These are phyloP conservation scores for Euphorbia celastroides DNA, from an alignment of 441 rosid genomes.

Conservation along the genomic window DNA sequence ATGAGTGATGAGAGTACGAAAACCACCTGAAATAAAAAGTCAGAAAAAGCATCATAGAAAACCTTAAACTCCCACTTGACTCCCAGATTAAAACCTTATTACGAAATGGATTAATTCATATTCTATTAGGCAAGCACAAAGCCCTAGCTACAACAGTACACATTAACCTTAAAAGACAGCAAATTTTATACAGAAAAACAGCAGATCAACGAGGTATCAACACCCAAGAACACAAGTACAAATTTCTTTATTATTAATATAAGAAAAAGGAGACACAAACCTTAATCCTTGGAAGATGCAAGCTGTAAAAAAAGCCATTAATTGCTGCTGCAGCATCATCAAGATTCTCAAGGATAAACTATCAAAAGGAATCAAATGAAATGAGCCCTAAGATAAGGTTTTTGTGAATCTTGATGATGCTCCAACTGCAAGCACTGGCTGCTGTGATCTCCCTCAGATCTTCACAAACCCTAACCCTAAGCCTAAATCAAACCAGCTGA, in stretches of 20 bases:
- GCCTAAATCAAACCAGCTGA: slow-evolving; percentile 24
- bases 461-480: slow-evolving; percentile 39
- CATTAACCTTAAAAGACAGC: not conserved
- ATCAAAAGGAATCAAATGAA: slow-evolving; percentile 14
- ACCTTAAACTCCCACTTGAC: slow-evolving; percentile 6
- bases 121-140: slow-evolving; percentile 1
- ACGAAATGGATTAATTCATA: slow-evolving; percentile 1
- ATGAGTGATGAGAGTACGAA: slow-evolving; percentile 18
- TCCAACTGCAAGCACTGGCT: slow-evolving; percentile 81
- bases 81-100: slow-evolving; percentile 10
- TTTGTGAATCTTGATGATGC: slow-evolving; percentile 84
- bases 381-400: slow-evolving; percentile 26
- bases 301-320: slow-evolving; percentile 39
- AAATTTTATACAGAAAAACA: not conserved
- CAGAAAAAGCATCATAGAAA: not conserved
- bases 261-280: not conserved
- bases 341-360: slow-evolving; percentile 64
- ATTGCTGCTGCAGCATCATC: slow-evolving; percentile 99
- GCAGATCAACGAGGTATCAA: slow-evolving; percentile 2
- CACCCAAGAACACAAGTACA: not conserved
- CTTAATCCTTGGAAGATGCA: not conserved
- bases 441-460: slow-evolving; percentile 26
- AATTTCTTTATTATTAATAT: too few species aligned
- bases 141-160: slow-evolving; percentile 9
- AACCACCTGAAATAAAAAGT: slow-evolving; percentile 5